Percentiles rank a stretch among this genome's conserved stretches.
phyloP scores from a whole-genome alignment of 2,329 filamentous ascomycete genomes.

The Ascochyta viciae-villosae region DNA sequence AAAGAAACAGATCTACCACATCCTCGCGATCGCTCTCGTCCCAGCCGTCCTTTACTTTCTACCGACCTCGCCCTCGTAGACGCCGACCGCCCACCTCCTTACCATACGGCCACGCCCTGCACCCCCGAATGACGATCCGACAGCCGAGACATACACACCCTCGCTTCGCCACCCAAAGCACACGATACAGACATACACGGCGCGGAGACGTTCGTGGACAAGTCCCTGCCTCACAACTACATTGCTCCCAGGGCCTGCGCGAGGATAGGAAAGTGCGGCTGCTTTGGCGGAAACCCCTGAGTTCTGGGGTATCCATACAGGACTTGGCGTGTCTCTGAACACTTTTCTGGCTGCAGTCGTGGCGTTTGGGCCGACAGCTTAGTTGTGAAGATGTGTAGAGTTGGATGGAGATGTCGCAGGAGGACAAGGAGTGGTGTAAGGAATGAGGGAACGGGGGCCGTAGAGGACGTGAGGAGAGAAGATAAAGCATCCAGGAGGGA shows the following conservation, averaged over 20 bases:
- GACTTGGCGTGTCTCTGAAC: conserved; percentile 23
- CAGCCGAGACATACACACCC: not conserved
- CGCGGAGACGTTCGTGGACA: conserved; percentile 20
- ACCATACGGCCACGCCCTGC: no score
- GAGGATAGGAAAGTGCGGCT: conserved; percentile 18
- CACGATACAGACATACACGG: conserved; percentile 22
- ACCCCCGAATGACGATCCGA: not conserved
- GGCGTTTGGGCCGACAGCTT: conserved; percentile 15
- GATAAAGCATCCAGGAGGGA: no score
- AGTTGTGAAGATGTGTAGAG: conserved; percentile 11
- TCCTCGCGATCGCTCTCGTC: not conserved
- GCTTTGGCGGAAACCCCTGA: conserved; percentile 10
- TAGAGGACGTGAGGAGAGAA: not conserved
- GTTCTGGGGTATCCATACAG: conserved; percentile 13
- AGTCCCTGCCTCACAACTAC: conserved; percentile 13
- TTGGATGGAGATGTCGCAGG: not conserved
- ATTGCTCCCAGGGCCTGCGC: conserved; percentile 19
- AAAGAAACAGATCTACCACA: not conserved
- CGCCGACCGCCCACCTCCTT: not conserved
- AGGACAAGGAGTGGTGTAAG: not conserved
- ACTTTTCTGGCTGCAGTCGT: conserved; percentile 18
- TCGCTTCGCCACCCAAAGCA: conserved; percentile 19
- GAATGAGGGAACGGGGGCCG: not conserved
- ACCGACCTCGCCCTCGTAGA: not conserved
- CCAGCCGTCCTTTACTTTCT: not conserved